A percentile compares a stretch with the other conserved stretches of the same genome.
Evolutionary conservation across 148 eudicot genomes (phyloP).

Genomic region (Spergularia marina): DNA sequence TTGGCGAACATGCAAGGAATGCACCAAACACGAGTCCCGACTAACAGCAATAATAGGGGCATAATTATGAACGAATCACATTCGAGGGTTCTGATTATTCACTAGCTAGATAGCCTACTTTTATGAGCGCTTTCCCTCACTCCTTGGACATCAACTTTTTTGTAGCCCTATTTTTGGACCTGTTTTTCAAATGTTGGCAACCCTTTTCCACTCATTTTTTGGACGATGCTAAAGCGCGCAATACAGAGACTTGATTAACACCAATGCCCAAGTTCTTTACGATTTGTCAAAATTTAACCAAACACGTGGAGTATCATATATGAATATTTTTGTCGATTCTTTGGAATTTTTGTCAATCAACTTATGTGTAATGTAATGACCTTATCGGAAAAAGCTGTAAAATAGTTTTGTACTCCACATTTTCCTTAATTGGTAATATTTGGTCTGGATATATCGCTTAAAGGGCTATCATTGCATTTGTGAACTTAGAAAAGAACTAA

Average conservation of each 20-base stretch:
- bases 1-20: background rate
- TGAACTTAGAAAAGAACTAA: no score
- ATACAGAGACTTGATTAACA: constrained; percentile 1
- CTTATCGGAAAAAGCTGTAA: no score
- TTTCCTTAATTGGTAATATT: no score
- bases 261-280: background rate
- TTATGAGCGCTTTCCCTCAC: constrained; percentile 18
- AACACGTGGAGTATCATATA: background rate
- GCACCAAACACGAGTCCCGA: background rate
- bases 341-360: no score
- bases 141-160: constrained; percentile 8
- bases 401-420: no score
- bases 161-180: constrained; percentile 8
- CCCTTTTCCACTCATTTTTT: constrained; percentile 15
- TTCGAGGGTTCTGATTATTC: constrained; percentile 12
- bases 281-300: background rate
- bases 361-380: no score
- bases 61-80: constrained; percentile 17
- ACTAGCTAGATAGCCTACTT: constrained; percentile 1
- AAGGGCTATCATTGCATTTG: no score
- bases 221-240: background rate
- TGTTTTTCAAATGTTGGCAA: constrained; percentile 15
- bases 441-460: no score
- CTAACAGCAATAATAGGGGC: background rate
- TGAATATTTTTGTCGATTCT: no score